A percentile compares a stretch with the other conserved stretches of the same genome.
phyloP scores from a whole-genome alignment of 73 alveolate species.

The Paramecium tetraurelia region DNA sequence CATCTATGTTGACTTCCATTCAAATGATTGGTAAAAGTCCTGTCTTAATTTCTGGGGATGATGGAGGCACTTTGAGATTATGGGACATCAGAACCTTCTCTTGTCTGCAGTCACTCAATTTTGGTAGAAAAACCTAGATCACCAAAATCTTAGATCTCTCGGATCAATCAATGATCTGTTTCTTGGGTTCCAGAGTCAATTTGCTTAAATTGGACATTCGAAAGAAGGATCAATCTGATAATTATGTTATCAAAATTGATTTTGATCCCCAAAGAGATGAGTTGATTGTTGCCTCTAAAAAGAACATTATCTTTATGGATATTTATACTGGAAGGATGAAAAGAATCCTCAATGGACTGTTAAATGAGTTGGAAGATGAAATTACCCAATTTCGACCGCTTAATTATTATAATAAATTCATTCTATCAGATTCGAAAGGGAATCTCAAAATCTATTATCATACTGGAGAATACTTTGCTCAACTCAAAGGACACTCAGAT shows the following conservation, averaged over 20 bases:
- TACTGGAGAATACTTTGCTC: constrained; percentile 31
- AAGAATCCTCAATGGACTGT: constrained; percentile 44
- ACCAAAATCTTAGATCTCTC: constrained; percentile 46
- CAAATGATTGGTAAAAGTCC: constrained; percentile 52
- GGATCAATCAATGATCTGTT: neutral
- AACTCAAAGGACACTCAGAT: constrained; percentile 47
- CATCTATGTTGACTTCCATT: constrained; percentile 48
- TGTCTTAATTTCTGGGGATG: constrained; percentile 54
- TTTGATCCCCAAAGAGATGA: constrained; percentile 46
- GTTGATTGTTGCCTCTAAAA: constrained; percentile 49
- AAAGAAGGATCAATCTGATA: neutral
- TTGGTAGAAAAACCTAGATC: constrained; percentile 51
- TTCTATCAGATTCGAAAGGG: constrained; percentile 8
- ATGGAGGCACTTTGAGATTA: constrained; percentile 58
- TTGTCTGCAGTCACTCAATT: constrained; percentile 42
- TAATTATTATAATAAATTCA: constrained; percentile 47
- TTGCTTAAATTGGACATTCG: constrained; percentile 42
- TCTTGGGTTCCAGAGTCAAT: constrained; percentile 54
- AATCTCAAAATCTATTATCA: neutral
- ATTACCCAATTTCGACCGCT: constrained; percentile 44
- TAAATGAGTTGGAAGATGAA: constrained; percentile 59
- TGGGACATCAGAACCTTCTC: constrained; percentile 61
- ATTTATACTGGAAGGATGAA: constrained; percentile 57
- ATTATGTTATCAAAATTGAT: constrained; percentile 47
- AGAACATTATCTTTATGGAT: constrained; percentile 47